phyloP scores from a whole-genome alignment of 179 eudicot species.

The Kewa caespitosa region DNA sequence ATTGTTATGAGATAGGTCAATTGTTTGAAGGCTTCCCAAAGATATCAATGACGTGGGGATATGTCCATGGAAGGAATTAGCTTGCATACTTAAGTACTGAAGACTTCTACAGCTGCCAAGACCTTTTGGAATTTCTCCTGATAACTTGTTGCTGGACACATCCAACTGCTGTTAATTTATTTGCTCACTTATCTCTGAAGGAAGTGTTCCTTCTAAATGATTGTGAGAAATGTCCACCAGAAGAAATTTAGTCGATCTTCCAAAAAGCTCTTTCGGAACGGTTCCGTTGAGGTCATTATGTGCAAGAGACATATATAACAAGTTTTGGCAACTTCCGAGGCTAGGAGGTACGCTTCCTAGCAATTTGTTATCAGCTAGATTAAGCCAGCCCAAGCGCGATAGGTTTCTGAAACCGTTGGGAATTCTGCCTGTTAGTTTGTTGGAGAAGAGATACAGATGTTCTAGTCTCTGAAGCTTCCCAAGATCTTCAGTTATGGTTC shows the following conservation, averaged over 20 bases:
- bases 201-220: conserved; percentile 16
- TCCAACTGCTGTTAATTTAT: not conserved
- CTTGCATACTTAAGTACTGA: not conserved
- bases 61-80: conserved; percentile 13
- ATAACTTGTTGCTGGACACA: conserved; percentile 12
- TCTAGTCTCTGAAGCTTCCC: conserved; percentile 17
- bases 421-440: conserved; percentile 15
- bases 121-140: conserved; percentile 17
- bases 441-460: not conserved
- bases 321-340: conserved; percentile 16
- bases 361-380: conserved; percentile 7
- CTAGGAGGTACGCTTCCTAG: conserved; percentile 24
- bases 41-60: conserved; percentile 14
- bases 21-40: conserved; percentile 21
- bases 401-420: conserved; percentile 15
- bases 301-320: conserved; percentile 9
- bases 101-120: conserved; percentile 8
- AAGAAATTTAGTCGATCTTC: not conserved
- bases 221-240: not conserved
- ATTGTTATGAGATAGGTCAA: conserved; percentile 10
- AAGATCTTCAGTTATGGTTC: conserved; percentile 18
- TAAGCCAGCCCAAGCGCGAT: conserved; percentile 4
- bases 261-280: conserved; percentile 4
- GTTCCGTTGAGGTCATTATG: conserved; percentile 19
- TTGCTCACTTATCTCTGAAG: conserved; percentile 12